Conservation (phyloP, 2,329 filamentous ascomycete species). For the Venturia aucupariae region DNA sequence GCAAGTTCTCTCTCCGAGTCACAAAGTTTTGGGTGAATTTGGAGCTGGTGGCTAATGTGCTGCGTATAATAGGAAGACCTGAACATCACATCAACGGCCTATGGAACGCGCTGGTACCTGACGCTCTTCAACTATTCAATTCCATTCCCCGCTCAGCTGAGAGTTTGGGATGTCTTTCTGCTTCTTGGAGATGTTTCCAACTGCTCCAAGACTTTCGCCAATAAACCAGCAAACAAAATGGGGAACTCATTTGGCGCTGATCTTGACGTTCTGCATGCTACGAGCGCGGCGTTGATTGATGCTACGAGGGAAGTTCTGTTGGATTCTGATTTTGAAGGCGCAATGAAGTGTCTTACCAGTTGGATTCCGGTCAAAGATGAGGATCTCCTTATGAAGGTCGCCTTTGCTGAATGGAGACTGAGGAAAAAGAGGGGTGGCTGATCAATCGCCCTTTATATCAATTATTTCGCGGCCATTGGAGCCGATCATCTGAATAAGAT, state of each 20-base stretch:
- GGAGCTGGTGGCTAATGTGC: not conserved
- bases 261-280: constrained; percentile 81
- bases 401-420: constrained; percentile 77
- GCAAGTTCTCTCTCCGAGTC: constrained; percentile 38
- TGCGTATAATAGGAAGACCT: constrained; percentile 52
- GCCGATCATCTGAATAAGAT: not conserved
- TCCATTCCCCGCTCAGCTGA: constrained; percentile 85
- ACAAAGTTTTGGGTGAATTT: not conserved
- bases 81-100: constrained; percentile 77
- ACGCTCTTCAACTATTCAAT: constrained; percentile 97
- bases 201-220: constrained; percentile 23
- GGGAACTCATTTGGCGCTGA: constrained; percentile 47
- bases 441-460: not conserved
- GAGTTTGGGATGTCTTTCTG: constrained; percentile 97
- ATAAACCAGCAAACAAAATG: constrained; percentile 17
- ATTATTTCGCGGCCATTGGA: not conserved
- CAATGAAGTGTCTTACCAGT: constrained; percentile 92
- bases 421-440: constrained; percentile 38
- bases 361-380: constrained; percentile 93
- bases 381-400: constrained; percentile 84
- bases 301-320: constrained; percentile 80
- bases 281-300: constrained; percentile 81
- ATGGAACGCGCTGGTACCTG: constrained; percentile 93
- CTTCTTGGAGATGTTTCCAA: constrained; percentile 65
- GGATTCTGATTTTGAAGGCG: constrained; percentile 92